Base-by-base conservation (phyloP, 768 basidiomycete species). In the Kwoniella bestiolae region DNA sequence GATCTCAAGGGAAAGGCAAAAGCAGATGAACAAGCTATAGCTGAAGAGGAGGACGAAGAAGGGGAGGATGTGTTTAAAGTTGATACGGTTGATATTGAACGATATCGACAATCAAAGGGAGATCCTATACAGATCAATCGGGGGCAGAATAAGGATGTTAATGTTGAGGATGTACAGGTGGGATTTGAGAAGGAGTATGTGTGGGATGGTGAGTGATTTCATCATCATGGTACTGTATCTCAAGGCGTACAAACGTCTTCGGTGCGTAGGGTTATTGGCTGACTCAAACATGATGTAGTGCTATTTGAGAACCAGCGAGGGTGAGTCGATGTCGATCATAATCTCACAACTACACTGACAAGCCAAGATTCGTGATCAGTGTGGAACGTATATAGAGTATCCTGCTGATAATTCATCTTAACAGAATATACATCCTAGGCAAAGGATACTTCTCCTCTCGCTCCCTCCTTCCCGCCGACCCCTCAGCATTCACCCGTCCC, bases 241-340 rank as follows among this genome's bases (percentile, higher is more conserved):
- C n/a, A n/a, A n/a, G n/a, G n/a, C n/a, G n/a, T n/a, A n/a, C n/a
- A n/a, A n/a, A 7, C 11, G 28, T 23, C 18, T 12, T 11, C n/a
- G 31, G 7, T 64, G 26, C 35, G 3, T 23, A 38, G 9, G 29
- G 28, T 44, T 41, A 6, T 28, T 3, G 9, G 56, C 32, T 56
- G 46, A 50, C 8, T 46, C 34, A 29, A 38, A 55, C 18, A 16
- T 21, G 8, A 18, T 32, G n/a, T 53, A 78, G 76, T 78, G 2
- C 60, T 78, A 32, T 78, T 75, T 32, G 76, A 78, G 63, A 78
- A 78, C 41, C 76, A 78, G 57, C 55, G 76, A 66, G 76, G 75
- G 70, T 71, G 28, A 60, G 66, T 55, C 23, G 14, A 12, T n/a
- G 12, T 11, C 8, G 5, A 12, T 29, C n/a, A 23, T 44, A 38